Percentiles rank a stretch among this genome's conserved stretches.
These are phyloP conservation scores for Collybiopsis luxurians DNA, from an alignment of 768 basidiomycete genomes.

Conservation along the genomic window DNA sequence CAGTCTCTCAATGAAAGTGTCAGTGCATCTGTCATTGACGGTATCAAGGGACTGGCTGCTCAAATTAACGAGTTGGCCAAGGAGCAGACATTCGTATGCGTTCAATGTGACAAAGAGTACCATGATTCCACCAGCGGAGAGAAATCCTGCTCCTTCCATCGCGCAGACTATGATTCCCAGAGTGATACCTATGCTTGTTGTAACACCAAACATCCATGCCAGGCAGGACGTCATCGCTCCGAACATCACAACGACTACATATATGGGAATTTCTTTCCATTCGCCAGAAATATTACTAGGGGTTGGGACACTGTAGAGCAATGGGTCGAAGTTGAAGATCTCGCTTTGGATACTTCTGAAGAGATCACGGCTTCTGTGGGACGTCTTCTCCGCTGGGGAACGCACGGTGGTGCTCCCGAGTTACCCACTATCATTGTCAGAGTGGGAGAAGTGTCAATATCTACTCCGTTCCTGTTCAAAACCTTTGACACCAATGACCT, in stretches of 20 bases:
- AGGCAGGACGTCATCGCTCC: constrained; percentile 31
- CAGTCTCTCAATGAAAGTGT: constrained; percentile 29
- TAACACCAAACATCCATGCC: constrained; percentile 30
- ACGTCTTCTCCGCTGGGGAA: constrained; percentile 32
- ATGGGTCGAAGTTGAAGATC: constrained; percentile 33
- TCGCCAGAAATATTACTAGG: constrained; percentile 25
- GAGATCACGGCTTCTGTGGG: constrained; percentile 24
- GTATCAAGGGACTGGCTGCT: constrained; percentile 32
- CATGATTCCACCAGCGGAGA: constrained; percentile 33
- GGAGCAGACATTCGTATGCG: constrained; percentile 35
- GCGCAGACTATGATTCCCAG: constrained; percentile 32
- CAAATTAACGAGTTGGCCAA: constrained; percentile 31
- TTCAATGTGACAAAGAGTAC: constrained; percentile 38
- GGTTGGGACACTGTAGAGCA: constrained; percentile 32
- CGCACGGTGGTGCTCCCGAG: constrained; percentile 26
- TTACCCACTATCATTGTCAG: constrained; percentile 35
- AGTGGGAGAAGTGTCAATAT: constrained; percentile 32
- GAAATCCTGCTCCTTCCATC: constrained; percentile 37
- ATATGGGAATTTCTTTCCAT: constrained; percentile 35
- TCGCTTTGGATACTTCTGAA: constrained; percentile 30
- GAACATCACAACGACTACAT: constrained; percentile 41
- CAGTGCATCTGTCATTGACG: constrained; percentile 30
- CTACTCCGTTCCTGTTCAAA: constrained; percentile 33
- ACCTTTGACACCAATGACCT: constrained; percentile 35
- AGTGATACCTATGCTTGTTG: constrained; percentile 33